Percentiles rank a stretch among this genome's conserved stretches.
phyloP scores from a whole-genome alignment of 192 early-diverging fungal genomes.

The Obelidium mucronatum region DNA sequence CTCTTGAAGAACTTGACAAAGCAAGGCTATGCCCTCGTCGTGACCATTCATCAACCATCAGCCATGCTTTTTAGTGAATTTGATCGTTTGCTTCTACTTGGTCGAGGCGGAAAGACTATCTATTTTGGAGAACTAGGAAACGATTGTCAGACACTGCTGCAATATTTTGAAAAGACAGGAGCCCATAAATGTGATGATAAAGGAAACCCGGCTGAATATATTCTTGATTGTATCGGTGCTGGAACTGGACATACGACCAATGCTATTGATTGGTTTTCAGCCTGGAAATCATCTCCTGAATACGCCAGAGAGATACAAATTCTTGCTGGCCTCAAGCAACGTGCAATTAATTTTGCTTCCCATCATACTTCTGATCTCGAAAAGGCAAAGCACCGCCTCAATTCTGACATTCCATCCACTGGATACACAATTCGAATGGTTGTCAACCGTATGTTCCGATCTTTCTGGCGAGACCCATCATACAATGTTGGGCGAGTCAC shows the following conservation, averaged over 20 bases:
- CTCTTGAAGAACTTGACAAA: conserved; percentile 67
- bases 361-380: conserved; percentile 12
- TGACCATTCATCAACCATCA: conserved; percentile 89
- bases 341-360: conserved; percentile 9
- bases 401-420: conserved; percentile 51
- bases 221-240: conserved; percentile 81
- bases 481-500: conserved; percentile 79
- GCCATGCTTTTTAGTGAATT: conserved; percentile 87
- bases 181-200: conserved; percentile 66
- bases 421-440: conserved; percentile 66
- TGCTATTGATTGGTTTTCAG: conserved; percentile 72
- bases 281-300: conserved; percentile 72
- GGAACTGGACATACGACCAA: conserved; percentile 48
- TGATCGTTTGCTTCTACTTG: conserved; percentile 80
- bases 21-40: conserved; percentile 78
- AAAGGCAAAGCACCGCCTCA: conserved; percentile 40
- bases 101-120: conserved; percentile 80
- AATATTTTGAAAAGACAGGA: conserved; percentile 79
- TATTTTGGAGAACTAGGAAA: conserved; percentile 85
- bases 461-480: conserved; percentile 76
- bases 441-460: conserved; percentile 64
- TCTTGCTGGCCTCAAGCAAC: conserved; percentile 46
- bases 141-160: conserved; percentile 67
- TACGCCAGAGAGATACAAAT: conserved; percentile 48
- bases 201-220: conserved; percentile 88